Percentiles rank a stretch among this genome's conserved stretches.
phyloP scores from a whole-genome alignment of 768 basidiomycete genomes.

The Phylloporus arenicola region DNA sequence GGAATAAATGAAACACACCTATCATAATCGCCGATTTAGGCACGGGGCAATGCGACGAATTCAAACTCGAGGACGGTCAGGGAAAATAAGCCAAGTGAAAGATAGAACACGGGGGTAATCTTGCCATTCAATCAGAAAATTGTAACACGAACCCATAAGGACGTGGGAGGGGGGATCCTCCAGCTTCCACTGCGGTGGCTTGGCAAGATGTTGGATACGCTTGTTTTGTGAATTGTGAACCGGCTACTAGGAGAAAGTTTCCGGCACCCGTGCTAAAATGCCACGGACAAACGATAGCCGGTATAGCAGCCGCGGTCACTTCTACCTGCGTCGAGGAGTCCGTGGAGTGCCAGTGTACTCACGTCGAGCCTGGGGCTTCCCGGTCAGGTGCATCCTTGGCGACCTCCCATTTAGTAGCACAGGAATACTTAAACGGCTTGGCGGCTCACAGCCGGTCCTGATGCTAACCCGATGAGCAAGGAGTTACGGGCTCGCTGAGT shows the following conservation, averaged over 20 bases:
- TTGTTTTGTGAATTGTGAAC: slow-evolving; percentile 7
- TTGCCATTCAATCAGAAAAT: slow-evolving; percentile 17
- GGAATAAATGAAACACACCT: not conserved
- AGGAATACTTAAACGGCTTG: not conserved
- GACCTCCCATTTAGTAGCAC: not conserved
- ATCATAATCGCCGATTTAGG: slow-evolving; percentile 11
- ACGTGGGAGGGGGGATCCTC: slow-evolving; percentile 19
- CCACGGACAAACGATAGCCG: slow-evolving; percentile 3
- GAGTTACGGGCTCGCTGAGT: not conserved
- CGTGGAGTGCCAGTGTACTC: not conserved
- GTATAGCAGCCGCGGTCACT: not conserved
- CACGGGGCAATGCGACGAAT: slow-evolving; percentile 9
- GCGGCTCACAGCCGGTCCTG: not conserved
- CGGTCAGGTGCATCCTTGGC: not conserved
- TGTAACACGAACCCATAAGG: slow-evolving; percentile 15
- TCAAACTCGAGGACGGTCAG: slow-evolving; percentile 2
- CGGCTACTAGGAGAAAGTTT: not conserved
- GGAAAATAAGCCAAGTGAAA: slow-evolving; percentile 13
- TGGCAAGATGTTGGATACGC: slow-evolving; percentile 5
- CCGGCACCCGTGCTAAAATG: not conserved
- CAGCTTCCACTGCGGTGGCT: not conserved
- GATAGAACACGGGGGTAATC: slow-evolving; percentile 6
- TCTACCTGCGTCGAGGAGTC: not conserved
- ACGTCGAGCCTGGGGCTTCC: not conserved
- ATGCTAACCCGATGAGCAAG: not conserved